Evolutionary conservation across 2,329 filamentous ascomycete genomes (phyloP), one percentile per base, ranked within the genome.

Genomic region (Monosporascus sp.): DNA sequence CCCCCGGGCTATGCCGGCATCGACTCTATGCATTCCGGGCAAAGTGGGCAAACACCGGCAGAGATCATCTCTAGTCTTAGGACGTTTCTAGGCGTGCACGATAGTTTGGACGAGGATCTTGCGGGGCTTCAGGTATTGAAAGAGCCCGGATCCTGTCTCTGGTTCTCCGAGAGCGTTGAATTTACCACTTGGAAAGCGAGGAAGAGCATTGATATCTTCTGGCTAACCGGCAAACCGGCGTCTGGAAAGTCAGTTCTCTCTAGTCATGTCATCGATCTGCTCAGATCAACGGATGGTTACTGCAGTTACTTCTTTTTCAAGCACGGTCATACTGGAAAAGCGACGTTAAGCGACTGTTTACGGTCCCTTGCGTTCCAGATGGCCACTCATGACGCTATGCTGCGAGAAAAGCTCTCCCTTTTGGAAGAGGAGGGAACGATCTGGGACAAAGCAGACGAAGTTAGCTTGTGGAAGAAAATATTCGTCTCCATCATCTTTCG

Each of bases 201-300:
- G 24, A 25, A 25, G 24, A 25, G 24, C 24, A 56, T 56, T 3
- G 48, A 44, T 8, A 59, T 70, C 18, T 55, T 70, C 8, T 70
- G 64, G 65, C 52, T 70, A 2, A 63, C 61, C 9, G 70, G 69
- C 2, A 59, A 57, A 15, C 63, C 70, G 9, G 70, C 56, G 3
- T 57, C 63, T 7, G 70, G 70, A 9, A 73, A 72, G 52, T 72
- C 70, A 1, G 58, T 72, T 17, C 53, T 72, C 22, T 57, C 62
- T 1, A 61, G 65, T 15, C 64, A 68, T 49, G 51, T 70, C 18
- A 59, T 72, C 34, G 59, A 68, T 14, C 56, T 66, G 6, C 55
- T 71, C 7, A 52, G 50, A 15, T 18, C 45, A 1, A 36, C 52
- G 14, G 48, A 54, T 5, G n/a, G 41, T 7, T 56, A 53, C 38